Evolutionary conservation across 2,329 filamentous ascomycete genomes (phyloP).

Genomic region (Bipolaris sorokiniana): DNA sequence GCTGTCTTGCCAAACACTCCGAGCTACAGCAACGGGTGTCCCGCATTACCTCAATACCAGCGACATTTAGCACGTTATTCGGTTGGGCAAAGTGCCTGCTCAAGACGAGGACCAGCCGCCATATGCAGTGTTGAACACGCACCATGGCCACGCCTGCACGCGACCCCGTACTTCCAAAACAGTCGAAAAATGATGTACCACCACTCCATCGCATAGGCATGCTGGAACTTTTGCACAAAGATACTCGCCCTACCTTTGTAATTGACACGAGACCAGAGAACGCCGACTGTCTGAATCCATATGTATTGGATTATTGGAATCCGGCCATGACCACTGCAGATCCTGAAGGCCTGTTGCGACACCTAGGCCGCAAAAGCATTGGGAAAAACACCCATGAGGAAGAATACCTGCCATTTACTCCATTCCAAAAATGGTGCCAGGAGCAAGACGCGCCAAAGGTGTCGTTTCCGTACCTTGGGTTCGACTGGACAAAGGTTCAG

Average conservation of each 20-base stretch:
- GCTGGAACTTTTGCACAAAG: constrained; percentile 28
- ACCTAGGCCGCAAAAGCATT: constrained; percentile 11
- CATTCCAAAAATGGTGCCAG: constrained; percentile 29
- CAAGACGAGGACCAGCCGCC: constrained; percentile 4
- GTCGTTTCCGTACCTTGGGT: constrained; percentile 10
- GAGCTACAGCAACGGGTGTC: background rate
- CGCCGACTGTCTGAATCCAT: background rate
- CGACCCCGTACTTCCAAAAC: constrained; percentile 5
- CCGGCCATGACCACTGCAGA: constrained; percentile 24
- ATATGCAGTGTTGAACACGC: constrained; percentile 4
- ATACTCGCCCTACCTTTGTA: constrained; percentile 30
- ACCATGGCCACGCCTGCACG: constrained; percentile 5
- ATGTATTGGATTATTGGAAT: constrained; percentile 28
- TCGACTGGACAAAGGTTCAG: constrained; percentile 23
- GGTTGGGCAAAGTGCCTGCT: background rate
- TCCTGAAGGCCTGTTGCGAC: constrained; percentile 13
- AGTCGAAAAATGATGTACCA: constrained; percentile 9
- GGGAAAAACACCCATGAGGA: background rate
- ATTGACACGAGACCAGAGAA: constrained; percentile 13
- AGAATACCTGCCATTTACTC: background rate
- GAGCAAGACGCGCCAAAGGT: background rate
- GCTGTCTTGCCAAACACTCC: constrained; percentile 2
- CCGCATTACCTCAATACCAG: constrained; percentile 3
- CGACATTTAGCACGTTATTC: background rate
- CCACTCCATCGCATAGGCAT: constrained; percentile 23